Conservation (phyloP, 257 asterid genomes). For the Nicotiana benthamiana region DNA sequence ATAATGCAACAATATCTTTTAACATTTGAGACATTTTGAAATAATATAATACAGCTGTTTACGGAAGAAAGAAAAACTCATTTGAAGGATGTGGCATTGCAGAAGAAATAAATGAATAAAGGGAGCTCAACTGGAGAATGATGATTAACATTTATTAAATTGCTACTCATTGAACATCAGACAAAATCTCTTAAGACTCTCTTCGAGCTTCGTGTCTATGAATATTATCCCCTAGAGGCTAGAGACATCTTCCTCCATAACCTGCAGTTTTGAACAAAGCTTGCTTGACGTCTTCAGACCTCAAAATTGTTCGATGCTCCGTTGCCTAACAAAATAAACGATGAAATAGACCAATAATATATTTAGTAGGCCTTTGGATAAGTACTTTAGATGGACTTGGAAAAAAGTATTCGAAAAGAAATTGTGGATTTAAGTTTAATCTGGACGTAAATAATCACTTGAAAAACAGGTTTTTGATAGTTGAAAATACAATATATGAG, state of each 20-base stretch:
- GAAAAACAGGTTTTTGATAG: background rate
- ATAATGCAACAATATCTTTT: too few relatives aligned
- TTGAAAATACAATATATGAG: background rate
- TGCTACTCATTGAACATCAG: background rate
- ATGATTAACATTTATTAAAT: too few relatives aligned
- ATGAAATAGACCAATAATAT: background rate
- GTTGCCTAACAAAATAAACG: constrained; percentile 21
- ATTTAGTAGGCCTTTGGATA: too few relatives aligned
- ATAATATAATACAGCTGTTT: too few relatives aligned
- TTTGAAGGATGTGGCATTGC: background rate
- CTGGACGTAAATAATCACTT: background rate
- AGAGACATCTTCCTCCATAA: constrained; percentile 67
- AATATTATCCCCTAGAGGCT: constrained; percentile 23
- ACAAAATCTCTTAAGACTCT: background rate
- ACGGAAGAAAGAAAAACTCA: too few relatives aligned
- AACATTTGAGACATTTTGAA: too few relatives aligned
- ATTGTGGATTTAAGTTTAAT: background rate
- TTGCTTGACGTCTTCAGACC: constrained; percentile 53
- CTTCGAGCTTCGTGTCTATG: background rate
- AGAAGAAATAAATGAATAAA: background rate
- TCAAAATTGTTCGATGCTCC: constrained; percentile 36
- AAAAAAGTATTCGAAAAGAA: background rate
- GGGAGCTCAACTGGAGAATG: background rate
- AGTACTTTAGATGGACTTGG: background rate
- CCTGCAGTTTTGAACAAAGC: constrained; percentile 68